phyloP scores from a whole-genome alignment of 2,329 filamentous ascomycete genomes.

The Thelonectria blattea region DNA sequence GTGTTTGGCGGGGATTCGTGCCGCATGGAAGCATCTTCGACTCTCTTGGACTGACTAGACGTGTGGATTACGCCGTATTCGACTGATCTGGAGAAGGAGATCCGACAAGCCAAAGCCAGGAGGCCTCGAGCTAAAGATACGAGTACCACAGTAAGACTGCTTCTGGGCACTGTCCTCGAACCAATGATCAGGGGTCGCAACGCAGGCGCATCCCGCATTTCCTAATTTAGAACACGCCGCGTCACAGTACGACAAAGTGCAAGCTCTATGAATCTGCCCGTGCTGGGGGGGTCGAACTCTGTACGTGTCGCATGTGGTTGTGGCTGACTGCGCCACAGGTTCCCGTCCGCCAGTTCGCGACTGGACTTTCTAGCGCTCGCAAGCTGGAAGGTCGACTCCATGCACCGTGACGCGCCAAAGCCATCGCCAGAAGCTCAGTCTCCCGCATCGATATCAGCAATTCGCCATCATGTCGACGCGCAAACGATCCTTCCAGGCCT shows the following conservation, averaged over 20 bases:
- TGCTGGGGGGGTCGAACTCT: background rate
- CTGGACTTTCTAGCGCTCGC: slow-evolving; percentile 28
- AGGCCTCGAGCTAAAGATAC: slow-evolving; percentile 28
- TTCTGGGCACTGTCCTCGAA: slow-evolving; percentile 28
- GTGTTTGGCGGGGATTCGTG: slow-evolving; percentile 9
- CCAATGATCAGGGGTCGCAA: slow-evolving; percentile 5
- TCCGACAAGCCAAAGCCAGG: slow-evolving; percentile 26
- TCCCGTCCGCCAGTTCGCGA: slow-evolving; percentile 32
- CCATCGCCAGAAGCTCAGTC: slow-evolving; percentile 3
- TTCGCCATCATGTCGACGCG: slow-evolving; percentile 36
- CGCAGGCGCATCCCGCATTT: slow-evolving; percentile 16
- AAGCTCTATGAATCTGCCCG: slow-evolving; percentile 19
- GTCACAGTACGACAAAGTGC: slow-evolving; percentile 30
- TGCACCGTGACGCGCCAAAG: slow-evolving; percentile 36
- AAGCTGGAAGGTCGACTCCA: slow-evolving; percentile 25
- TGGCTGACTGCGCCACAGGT: slow-evolving; percentile 38
- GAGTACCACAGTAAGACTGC: slow-evolving; percentile 23
- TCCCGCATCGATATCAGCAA: slow-evolving; percentile 27
- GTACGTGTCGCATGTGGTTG: slow-evolving; percentile 34
- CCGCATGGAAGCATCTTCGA: slow-evolving; percentile 31
- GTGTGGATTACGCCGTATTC: slow-evolving; percentile 25
- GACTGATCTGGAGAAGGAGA: slow-evolving; percentile 22
- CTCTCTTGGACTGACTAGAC: slow-evolving; percentile 14
- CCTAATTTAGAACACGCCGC: slow-evolving; percentile 34
- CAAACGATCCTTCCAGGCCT: slow-evolving; percentile 33